Evolutionary conservation across 176 grass and related monocot species (phyloP), one percentile per base, ranked within the genome.

Genomic region (Typha latifolia): DNA sequence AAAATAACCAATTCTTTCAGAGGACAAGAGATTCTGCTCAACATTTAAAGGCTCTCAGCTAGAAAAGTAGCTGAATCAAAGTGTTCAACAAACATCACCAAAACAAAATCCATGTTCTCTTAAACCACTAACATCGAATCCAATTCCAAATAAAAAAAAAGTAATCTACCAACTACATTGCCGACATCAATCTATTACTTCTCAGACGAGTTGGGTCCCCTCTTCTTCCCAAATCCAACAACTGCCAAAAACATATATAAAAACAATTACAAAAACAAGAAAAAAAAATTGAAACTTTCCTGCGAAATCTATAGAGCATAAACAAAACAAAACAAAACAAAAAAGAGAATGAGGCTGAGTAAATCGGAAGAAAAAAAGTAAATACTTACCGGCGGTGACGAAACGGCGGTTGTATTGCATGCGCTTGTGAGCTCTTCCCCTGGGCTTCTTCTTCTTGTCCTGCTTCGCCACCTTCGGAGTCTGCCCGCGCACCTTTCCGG

Each of bases 331-430:
- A 12, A 52, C 14, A 52, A 14, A 16, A 29, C 27, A 29, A 29
- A 29, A 29, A 3, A 29, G 27, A 29, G 27, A 29, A 29, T 3
- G 27, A 29, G 27, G 27, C 27, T 29, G 27, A 29, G 27, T 3
- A 29, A 29, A 29, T 29, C 27, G 27, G 3, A 29, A 26, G 5
- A 9, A 43, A 10, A 43, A 10, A 10, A 9, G 37, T 43, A 43
- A 43, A 43, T 9, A 43, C 10, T 43, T 43, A 43, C 37, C 85
- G 37, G 89, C 89, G 16, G 89, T 93, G 78, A 93, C 89, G 82
- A 93, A 93, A 49, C 89, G 89, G 69, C 89, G 79, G 79, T 93
- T 93, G 85, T 93, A 88, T 74, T 93, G 89, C 82, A 94, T 79
- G 32, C 85, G 74, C 85, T 89, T 89, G 90, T 89, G 9, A n/a